Evolutionary conservation across 1,139 yeast genomes (phyloP).

Genomic region (Pichia sp.): DNA sequence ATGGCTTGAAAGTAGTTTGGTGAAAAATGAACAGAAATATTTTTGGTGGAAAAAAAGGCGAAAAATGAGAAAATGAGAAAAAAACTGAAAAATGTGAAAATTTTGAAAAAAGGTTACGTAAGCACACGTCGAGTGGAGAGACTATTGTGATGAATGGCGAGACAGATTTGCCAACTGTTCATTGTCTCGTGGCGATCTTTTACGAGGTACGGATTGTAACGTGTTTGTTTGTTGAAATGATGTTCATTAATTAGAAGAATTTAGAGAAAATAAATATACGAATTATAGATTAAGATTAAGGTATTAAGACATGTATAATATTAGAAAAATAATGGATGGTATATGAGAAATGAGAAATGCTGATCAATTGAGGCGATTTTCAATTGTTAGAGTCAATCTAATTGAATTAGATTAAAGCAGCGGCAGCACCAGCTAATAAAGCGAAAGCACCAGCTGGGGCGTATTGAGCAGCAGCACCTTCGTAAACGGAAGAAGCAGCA

Average conservation of each 20-base stretch:
- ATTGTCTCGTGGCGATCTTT: no score
- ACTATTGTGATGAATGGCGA: no score
- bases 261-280: no score
- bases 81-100: background rate
- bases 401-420: background rate
- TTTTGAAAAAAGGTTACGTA: constrained; percentile 2
- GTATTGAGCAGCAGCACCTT: constrained; percentile 2
- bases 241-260: no score
- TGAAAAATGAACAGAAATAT: background rate
- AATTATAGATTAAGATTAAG: no score
- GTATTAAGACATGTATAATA: background rate
- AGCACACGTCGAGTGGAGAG: no score
- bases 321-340: background rate
- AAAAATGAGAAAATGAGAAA: background rate
- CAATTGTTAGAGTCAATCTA: no score
- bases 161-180: no score
- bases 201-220: no score
- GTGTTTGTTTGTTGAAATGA: no score
- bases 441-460: constrained; percentile 7
- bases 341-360: background rate
- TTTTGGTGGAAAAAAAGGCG: background rate
- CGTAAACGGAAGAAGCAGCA: background rate
- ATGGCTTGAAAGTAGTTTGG: background rate
- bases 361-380: no score
- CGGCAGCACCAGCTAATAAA: background rate